Evolutionary conservation across 768 basidiomycete species (phyloP).

Genomic region (Solioccasus polychromus): DNA sequence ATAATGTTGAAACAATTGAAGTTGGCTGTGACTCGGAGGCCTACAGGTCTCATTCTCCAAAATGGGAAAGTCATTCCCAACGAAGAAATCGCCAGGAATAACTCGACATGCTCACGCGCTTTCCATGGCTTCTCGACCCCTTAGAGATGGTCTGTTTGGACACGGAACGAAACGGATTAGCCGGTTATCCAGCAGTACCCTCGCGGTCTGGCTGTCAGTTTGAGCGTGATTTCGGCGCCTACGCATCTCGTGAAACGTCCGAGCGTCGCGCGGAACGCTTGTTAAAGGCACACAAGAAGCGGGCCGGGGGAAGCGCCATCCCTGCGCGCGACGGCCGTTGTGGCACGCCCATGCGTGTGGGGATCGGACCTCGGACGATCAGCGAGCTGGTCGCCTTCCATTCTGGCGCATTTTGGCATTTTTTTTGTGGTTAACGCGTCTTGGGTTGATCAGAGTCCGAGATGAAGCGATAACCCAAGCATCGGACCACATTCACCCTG

Average conservation of each 20-base stretch:
- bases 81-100: too few species aligned
- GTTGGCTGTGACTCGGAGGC: too few species aligned
- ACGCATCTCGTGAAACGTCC: conserved; percentile 23
- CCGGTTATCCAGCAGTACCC: conserved; percentile 10
- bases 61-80: conserved; percentile 11
- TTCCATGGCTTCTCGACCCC: too few species aligned
- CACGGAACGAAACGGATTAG: conserved; percentile 13
- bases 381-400: not conserved
- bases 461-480: conserved; percentile 13
- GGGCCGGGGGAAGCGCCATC: not conserved
- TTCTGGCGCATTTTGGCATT: conserved; percentile 1
- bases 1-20: too few species aligned
- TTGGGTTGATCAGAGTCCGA: conserved; percentile 28
- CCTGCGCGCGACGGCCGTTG: too few species aligned
- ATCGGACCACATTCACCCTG: conserved; percentile 4
- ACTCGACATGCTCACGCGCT: too few species aligned
- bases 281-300: not conserved
- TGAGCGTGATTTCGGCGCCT: too few species aligned
- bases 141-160: too few species aligned
- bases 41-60: not conserved
- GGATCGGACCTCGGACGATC: conserved; percentile 19
- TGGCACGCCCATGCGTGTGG: conserved; percentile 12
- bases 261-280: conserved; percentile 16
- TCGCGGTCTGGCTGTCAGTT: too few species aligned
- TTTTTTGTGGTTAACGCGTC: too few species aligned